Evolutionary conservation across 805 yeast genomes (phyloP).

Genomic region (Starmerella kuoi): DNA sequence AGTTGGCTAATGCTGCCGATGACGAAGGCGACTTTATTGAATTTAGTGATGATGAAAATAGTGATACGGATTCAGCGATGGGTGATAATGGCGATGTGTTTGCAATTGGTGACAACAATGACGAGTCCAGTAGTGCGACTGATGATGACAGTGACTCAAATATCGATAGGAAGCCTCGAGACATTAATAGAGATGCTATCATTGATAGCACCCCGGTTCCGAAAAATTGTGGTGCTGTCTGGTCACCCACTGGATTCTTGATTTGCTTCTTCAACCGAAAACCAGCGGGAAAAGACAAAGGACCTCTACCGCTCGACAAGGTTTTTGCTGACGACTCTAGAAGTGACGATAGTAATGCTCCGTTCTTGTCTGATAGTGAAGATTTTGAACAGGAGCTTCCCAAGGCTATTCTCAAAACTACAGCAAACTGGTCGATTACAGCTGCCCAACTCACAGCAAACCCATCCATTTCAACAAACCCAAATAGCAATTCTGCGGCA

Average conservation of each 20-base stretch:
- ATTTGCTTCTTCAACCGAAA: constrained; percentile 63
- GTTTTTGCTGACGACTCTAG: constrained; percentile 20
- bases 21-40: too few relatives aligned
- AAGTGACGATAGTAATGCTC: constrained; percentile 11
- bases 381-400: constrained; percentile 15
- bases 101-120: neutral
- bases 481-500: too few relatives aligned
- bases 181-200: constrained; percentile 22
- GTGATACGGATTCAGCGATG: neutral
- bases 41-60: neutral
- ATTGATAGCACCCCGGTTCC: constrained; percentile 81
- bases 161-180: neutral
- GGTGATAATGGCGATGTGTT: neutral
- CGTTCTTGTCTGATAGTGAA: constrained; percentile 20
- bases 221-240: constrained; percentile 82
- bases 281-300: constrained; percentile 7
- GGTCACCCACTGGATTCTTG: constrained; percentile 68
- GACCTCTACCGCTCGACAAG: constrained; percentile 21
- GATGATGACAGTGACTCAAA: neutral
- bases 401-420: neutral
- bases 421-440: constrained; percentile 17
- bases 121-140: neutral
- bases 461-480: neutral
- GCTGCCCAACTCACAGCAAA: constrained; percentile 11
- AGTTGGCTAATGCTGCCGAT: too few relatives aligned